A percentile compares a stretch with the other conserved stretches of the same genome.
Evolutionary conservation across 139 green algal genomes (phyloP).

Genomic region (Klebsormidium nitens): DNA sequence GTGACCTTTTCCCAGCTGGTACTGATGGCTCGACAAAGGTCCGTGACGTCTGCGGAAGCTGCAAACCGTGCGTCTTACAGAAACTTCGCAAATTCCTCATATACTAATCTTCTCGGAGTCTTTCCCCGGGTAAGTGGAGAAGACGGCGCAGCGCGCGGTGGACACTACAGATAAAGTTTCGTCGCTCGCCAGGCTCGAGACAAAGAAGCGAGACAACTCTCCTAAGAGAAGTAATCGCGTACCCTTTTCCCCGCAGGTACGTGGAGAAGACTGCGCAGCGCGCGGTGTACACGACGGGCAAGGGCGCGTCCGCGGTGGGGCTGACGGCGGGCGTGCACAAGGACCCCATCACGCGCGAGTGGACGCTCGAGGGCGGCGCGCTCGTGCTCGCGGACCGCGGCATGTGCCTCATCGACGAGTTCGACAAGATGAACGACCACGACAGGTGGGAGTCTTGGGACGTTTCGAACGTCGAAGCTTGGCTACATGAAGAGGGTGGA

Average conservation of each 20-base stretch:
- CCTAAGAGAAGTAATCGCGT: no score
- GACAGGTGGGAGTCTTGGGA: conserved; percentile 44
- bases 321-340: conserved; percentile 93
- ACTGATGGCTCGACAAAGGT: no score
- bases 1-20: no score
- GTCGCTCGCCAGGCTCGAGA: conserved; percentile 84
- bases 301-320: conserved; percentile 93
- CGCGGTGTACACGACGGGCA: conserved; percentile 96
- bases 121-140: conserved; percentile 85
- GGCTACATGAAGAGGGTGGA: no score
- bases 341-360: conserved; percentile 79
- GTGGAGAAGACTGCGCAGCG: conserved; percentile 86
- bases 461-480: no score
- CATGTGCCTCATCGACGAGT: conserved; percentile 99
- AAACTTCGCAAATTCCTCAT: no score
- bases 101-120: no score
- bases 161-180: conserved; percentile 97
- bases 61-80: no score
- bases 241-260: conserved; percentile 68
- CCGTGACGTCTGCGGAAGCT: no score
- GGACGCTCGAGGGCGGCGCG: conserved; percentile 95
- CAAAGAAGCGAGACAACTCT: no score
- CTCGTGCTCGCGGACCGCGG: conserved; percentile 95
- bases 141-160: conserved; percentile 77
- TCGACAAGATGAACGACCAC: conserved; percentile 99